A percentile compares a stretch with the other conserved stretches of the same genome.
These are phyloP conservation scores for Solanum chacoense DNA, from an alignment of 305 asterid genomes.

Conservation along the genomic window DNA sequence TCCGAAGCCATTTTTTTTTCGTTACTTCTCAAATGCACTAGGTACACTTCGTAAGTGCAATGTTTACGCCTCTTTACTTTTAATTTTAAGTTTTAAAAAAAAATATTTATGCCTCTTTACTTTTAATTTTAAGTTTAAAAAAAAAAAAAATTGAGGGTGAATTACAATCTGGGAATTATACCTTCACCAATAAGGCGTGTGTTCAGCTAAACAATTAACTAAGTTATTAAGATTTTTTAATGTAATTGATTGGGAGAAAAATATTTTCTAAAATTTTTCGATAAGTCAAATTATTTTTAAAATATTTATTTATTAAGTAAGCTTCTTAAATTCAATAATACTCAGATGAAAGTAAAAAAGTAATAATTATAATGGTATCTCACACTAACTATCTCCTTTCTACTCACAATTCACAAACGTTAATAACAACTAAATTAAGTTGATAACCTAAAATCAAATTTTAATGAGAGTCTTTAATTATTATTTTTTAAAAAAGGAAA, in stretches of 20 bases:
- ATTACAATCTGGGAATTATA: neutral
- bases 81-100: too few relatives aligned
- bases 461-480: neutral
- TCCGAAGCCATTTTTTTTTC: conserved; percentile 21
- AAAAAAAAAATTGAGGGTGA: neutral
- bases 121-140: neutral
- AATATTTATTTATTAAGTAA: neutral
- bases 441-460: neutral
- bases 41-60: neutral
- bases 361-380: neutral
- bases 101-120: neutral
- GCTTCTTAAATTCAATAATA: neutral
- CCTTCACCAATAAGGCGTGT: neutral
- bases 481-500: neutral
- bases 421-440: neutral
- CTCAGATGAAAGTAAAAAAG: neutral
- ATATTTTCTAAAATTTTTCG: neutral
- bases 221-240: neutral
- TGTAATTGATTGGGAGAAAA: neutral
- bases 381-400: neutral
- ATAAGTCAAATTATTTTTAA: neutral
- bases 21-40: neutral
- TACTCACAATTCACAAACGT: neutral
- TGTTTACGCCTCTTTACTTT: neutral
- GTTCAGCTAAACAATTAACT: too few relatives aligned